Evolutionary conservation across 73 alveolate genomes (phyloP).

Genomic region (Paramecium biaurelia): DNA sequence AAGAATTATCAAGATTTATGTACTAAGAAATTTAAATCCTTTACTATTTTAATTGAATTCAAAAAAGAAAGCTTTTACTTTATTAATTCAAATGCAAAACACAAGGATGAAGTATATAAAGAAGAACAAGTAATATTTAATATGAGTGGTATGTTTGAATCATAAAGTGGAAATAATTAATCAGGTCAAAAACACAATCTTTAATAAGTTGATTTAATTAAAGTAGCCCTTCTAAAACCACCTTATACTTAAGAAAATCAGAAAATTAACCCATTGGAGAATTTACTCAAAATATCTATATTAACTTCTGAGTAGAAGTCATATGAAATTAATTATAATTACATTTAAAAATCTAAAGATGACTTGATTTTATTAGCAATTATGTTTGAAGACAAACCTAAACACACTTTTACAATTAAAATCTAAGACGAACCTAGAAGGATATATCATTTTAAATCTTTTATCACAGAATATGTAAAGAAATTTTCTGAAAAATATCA

Average conservation of each 20-base stretch:
- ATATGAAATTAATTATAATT: background rate
- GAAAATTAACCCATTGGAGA: background rate
- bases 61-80: background rate
- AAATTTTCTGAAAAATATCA: background rate
- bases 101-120: background rate
- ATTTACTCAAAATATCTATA: background rate
- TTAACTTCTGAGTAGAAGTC: background rate
- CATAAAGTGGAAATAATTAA: background rate
- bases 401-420: background rate
- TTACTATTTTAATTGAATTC: background rate
- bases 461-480: background rate
- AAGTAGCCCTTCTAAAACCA: background rate
- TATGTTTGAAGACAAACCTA: background rate
- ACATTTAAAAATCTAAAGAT: background rate
- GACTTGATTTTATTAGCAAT: background rate
- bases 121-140: background rate
- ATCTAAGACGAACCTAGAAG: background rate
- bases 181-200: background rate
- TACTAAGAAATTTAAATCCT: background rate
- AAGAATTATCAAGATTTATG: background rate
- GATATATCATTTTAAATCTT: background rate
- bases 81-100: background rate
- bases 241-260: background rate
- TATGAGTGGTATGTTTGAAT: background rate
- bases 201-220: background rate